Percentiles rank a stretch among this genome's conserved stretches.
Evolutionary conservation across 1,284 basidiomycete genomes (phyloP).

Genomic region (Papiliotrema flavescens): DNA sequence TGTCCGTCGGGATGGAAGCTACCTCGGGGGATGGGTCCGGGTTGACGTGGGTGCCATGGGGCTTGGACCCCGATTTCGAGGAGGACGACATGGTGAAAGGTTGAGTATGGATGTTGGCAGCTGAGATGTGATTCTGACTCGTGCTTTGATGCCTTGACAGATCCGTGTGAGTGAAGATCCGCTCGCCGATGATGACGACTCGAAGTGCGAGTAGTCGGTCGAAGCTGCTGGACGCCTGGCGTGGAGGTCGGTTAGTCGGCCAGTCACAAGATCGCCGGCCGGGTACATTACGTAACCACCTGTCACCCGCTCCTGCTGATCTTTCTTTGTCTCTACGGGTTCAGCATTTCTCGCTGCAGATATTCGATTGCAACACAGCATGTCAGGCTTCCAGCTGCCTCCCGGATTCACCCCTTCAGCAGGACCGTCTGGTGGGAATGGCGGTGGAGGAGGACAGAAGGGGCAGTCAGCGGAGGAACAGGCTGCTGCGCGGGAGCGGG

Average conservation of each 20-base stretch:
- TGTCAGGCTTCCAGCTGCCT: constrained; percentile 44
- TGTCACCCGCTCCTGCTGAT: background rate
- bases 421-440: constrained; percentile 8
- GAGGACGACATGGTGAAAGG: background rate
- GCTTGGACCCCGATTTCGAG: background rate
- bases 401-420: constrained; percentile 37
- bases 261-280: no score
- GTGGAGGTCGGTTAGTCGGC: no score
- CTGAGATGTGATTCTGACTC: no score
- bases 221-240: no score
- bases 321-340: background rate
- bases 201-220: background rate
- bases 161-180: no score
- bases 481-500: constrained; percentile 32
- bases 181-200: no score
- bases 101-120: no score
- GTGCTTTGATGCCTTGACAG: no score
- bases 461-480: constrained; percentile 31
- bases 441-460: constrained; percentile 6
- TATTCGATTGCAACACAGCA: background rate
- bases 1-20: background rate
- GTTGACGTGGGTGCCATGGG: background rate
- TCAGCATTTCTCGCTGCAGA: background rate
- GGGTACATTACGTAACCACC: no score
- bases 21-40: background rate